Evolutionary conservation across 768 basidiomycete genomes (phyloP), one percentile per base, ranked within the genome.

Genomic region (Scleroderma bovista): DNA sequence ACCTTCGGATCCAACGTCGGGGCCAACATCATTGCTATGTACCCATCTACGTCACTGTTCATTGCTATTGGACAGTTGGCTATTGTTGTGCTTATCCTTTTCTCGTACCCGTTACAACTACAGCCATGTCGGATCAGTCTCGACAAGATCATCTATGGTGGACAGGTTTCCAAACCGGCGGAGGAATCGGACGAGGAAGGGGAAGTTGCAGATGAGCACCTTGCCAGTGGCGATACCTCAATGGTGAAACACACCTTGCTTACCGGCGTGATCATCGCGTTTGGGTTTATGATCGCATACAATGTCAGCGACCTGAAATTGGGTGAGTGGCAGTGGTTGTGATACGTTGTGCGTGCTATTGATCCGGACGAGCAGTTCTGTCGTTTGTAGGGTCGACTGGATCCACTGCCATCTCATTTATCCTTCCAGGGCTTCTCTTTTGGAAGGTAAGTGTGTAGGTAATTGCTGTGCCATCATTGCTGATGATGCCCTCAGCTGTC

Each of bases 371-470:
- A n/a, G 3, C 60, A 91, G 95, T 98, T 13, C 75, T 98, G 31
- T 91, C 93, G 4, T 96, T 99, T 63, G 95, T 99, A 33, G 96
- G 96, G 2, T 86, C 93, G 20, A 97, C 93, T 1, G 96, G 96
- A 12, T 95, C 92, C 13, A 96, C 94, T 22, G 95, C 93, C 17
- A 92, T 98, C 51, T 93, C 91, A 1, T 98, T 97, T 70, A 96
- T 98, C 60, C 77, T 96, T 32, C 94, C 93, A 0, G 93, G 92
- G 2, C 69, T 93, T 44, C 88, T 96, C 63, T 96, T 89, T 72
- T 97, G 91, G 86, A 86, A 90, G 85, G 88, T 86, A 57, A 57
- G 70, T 38, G 70, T 38, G 46, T 19, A 26, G 40, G 34, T 48
- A 13, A 58, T 52, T 50, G 61, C 9, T 29, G 26, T 29, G 26